Percentiles rank a stretch among this genome's conserved stretches.
Conservation (phyloP, 352 stramenopile species). For the Phytophthora rubi region DNA sequence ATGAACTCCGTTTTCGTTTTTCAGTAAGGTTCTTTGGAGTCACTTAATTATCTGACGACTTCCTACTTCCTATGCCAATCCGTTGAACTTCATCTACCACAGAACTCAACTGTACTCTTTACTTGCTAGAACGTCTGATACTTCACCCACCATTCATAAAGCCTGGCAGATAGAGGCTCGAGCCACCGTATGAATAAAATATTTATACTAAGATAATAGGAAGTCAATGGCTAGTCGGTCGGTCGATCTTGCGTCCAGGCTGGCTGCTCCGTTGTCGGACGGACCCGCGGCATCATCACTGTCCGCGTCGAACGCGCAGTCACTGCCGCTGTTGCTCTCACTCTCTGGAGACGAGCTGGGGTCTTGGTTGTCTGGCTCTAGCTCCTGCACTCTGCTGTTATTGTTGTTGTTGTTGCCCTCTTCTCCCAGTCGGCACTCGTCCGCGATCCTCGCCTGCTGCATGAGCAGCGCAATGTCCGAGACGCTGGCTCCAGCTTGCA, state of each 20-base stretch:
- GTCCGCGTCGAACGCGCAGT: conserved; percentile 9
- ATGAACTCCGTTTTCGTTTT: too few species aligned
- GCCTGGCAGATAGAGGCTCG: neutral
- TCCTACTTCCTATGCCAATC: too few species aligned
- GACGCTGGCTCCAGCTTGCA: conserved; percentile 46
- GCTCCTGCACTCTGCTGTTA: conserved; percentile 11
- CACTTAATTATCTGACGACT: too few species aligned
- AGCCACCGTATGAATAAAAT: conserved; percentile 13
- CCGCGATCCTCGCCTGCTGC: conserved; percentile 53
- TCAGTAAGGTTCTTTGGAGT: too few species aligned
- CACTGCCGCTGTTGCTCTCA: conserved; percentile 2
- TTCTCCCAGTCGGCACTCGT: conserved; percentile 47
- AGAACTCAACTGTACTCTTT: too few species aligned
- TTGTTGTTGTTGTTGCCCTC: conserved; percentile 13
- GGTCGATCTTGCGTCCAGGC: conserved; percentile 6
- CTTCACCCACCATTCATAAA: neutral
- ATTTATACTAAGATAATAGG: conserved; percentile 35
- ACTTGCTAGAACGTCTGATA: neutral
- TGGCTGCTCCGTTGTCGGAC: neutral
- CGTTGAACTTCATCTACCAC: too few species aligned
- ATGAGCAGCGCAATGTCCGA: conserved; percentile 58
- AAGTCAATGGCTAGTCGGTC: conserved; percentile 38
- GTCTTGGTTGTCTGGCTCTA: conserved; percentile 19
- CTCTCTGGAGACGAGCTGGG: conserved; percentile 9
- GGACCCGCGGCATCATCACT: neutral